Base-by-base conservation (phyloP, 1,139 yeast species). In the Protomyces pachydermus region DNA sequence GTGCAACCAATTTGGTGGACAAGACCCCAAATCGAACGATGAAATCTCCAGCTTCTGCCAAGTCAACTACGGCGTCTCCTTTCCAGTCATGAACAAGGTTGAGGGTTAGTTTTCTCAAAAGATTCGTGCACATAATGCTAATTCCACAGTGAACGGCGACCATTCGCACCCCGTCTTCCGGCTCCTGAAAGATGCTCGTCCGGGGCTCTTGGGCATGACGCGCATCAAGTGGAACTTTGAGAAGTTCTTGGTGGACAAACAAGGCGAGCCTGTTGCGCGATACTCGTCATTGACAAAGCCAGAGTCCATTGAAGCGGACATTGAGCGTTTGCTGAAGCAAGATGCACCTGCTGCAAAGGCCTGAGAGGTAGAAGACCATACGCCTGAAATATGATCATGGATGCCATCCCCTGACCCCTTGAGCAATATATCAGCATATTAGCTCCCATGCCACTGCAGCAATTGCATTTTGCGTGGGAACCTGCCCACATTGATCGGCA, bases 41-140 rank as follows among this genome's bases (percentile, higher is more conserved):
- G 85, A 87, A 70, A 87, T 91, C 67, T 83, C 82, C 37, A 72
- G 77, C 56, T 84, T 84, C 74, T 87, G 95, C 72, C 80, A 83
- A 65, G 70, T 80, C 66, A 84, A 84, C 73, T 93, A 65, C 23
- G 63, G 61, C 16, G 64, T 60, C 5, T 63, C 69, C 56, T 93
- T 93, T 85, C 97, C 97, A 53, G 82, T 93, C 55, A 79, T 93
- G 82, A 81, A 84, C 74, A 93, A 91, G 80, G 75, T 91, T 67
- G 91, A 91, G 42, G 48, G 48, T 42, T 6, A 10, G 48, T 20
- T 16, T 16, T 23, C 6, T 6, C 48, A n/a, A 12, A 4, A 14
- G n/a, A 38, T 4, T 9, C 3, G 32, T 6, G 32, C 32, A 8
- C 32, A 4, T 28, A 1, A 28, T 28, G 32, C 32, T 28, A 28